phyloP scores from a whole-genome alignment of 139 green algal genomes.

The Diplosphaera chodatii region DNA sequence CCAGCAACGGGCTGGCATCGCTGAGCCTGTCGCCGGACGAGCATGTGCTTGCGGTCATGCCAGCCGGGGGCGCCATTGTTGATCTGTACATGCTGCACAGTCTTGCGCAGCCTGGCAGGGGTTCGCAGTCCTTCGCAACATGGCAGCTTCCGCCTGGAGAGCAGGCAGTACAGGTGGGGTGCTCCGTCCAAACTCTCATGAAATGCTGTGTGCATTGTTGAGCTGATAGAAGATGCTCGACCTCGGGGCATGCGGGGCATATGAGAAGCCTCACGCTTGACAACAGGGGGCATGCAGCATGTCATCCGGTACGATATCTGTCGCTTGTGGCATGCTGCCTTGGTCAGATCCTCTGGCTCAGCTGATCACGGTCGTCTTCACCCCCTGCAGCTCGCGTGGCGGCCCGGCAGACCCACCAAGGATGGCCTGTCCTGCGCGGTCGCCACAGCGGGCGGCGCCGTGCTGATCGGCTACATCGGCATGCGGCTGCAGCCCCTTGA shows the following conservation, averaged over 20 bases:
- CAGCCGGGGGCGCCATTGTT: neutral
- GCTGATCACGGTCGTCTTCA: too few relatives aligned
- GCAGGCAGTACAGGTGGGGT: neutral
- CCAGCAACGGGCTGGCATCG: neutral
- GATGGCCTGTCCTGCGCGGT: neutral
- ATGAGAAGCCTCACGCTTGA: too few relatives aligned
- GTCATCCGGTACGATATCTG: too few relatives aligned
- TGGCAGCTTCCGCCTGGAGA: neutral
- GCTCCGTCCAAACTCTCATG: neutral
- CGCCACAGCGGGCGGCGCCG: neutral
- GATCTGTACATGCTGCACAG: constrained; percentile 11
- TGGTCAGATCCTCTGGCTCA: too few relatives aligned
- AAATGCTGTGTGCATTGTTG: neutral
- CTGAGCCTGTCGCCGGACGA: constrained; percentile 14
- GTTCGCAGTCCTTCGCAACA: neutral
- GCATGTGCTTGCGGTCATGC: constrained; percentile 3
- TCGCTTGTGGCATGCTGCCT: too few relatives aligned
- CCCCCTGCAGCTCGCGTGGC: neutral
- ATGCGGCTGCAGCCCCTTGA: neutral
- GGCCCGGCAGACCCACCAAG: neutral
- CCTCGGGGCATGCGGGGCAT: too few relatives aligned
- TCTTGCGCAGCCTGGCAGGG: neutral
- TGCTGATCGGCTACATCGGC: constrained; percentile 9
- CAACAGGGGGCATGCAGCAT: too few relatives aligned
- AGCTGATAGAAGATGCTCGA: too few relatives aligned